Percentiles rank a stretch among this genome's conserved stretches.
These are phyloP conservation scores for Saccharomycopsis schoenii DNA, from an alignment of 805 yeast genomes.

Conservation along the genomic window DNA sequence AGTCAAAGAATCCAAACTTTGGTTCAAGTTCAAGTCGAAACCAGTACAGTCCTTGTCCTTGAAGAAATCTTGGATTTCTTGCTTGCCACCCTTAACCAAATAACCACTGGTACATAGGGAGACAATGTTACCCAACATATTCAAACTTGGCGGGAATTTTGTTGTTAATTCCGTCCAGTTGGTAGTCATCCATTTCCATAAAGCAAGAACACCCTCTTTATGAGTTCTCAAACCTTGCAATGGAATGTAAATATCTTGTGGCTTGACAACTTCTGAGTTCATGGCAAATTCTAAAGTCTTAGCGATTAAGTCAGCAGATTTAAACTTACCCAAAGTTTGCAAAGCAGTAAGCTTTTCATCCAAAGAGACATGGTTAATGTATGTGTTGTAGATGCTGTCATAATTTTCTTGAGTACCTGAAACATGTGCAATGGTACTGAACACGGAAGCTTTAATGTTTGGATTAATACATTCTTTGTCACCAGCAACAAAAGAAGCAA, in stretches of 20 bases:
- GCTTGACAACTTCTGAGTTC: constrained; percentile 47
- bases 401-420: constrained; percentile 51
- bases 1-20: constrained; percentile 49
- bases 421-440: constrained; percentile 50
- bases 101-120: constrained; percentile 50
- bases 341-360: constrained; percentile 68
- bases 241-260: constrained; percentile 70
- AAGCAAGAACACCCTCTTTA: constrained; percentile 52
- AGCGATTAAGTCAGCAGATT: constrained; percentile 39
- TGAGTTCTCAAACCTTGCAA: constrained; percentile 62
- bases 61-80: constrained; percentile 43
- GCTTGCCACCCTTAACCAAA: constrained; percentile 44
- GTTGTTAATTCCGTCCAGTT: constrained; percentile 66
- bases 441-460: constrained; percentile 58
- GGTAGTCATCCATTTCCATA: constrained; percentile 62
- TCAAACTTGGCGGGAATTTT: constrained; percentile 69
- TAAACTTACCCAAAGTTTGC: constrained; percentile 56
- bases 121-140: constrained; percentile 73
- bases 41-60: constrained; percentile 48
- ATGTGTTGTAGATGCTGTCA: constrained; percentile 51
- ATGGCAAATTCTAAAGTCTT: constrained; percentile 48
- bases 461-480: constrained; percentile 65
- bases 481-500: constrained; percentile 47
- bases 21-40: constrained; percentile 54
- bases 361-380: constrained; percentile 47